A percentile compares a stretch with the other conserved stretches of the same genome.
These are phyloP conservation scores for Aspergillus sp. DNA, from an alignment of 2,329 filamentous ascomycete genomes.

Conservation along the genomic window DNA sequence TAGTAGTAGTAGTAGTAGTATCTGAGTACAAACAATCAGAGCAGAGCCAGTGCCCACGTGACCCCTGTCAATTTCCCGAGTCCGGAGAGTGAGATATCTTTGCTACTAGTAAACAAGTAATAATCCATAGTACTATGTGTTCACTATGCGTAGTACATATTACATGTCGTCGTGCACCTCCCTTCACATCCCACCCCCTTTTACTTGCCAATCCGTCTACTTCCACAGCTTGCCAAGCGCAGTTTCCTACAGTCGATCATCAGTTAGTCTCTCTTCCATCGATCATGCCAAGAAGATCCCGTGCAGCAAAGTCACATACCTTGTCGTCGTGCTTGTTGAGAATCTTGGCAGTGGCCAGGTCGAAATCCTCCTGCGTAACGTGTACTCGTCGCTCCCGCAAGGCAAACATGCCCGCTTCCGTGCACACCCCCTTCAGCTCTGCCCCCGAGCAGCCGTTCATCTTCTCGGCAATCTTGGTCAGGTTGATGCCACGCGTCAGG, in stretches of 20 bases:
- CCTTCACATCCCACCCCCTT: not conserved
- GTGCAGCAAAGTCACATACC: constrained; percentile 30
- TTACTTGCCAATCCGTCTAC: constrained; percentile 11
- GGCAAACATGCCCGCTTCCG: constrained; percentile 97
- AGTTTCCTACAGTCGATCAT: constrained; percentile 2
- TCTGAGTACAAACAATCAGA: too few relatives aligned
- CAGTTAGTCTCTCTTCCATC: too few relatives aligned
- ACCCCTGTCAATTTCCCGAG: too few relatives aligned
- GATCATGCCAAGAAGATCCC: not conserved
- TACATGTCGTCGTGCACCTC: constrained; percentile 12
- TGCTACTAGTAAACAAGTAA: not conserved
- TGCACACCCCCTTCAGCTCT: constrained; percentile 97
- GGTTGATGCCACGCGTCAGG: constrained; percentile 89
- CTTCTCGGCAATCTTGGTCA: constrained; percentile 98
- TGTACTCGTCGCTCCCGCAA: constrained; percentile 91
- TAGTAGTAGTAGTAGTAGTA: too few relatives aligned
- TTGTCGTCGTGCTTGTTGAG: constrained; percentile 99
- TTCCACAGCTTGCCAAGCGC: constrained; percentile 32
- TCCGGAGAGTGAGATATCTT: too few relatives aligned
- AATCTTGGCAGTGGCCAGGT: constrained; percentile 96
- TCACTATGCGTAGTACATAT: constrained; percentile 9
- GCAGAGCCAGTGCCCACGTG: too few relatives aligned
- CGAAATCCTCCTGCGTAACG: constrained; percentile 98
- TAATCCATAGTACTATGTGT: constrained; percentile 5
- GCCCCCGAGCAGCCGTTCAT: constrained; percentile 99